Conservation (phyloP, 345 rosid species). For the Stellera chamaejasme region DNA sequence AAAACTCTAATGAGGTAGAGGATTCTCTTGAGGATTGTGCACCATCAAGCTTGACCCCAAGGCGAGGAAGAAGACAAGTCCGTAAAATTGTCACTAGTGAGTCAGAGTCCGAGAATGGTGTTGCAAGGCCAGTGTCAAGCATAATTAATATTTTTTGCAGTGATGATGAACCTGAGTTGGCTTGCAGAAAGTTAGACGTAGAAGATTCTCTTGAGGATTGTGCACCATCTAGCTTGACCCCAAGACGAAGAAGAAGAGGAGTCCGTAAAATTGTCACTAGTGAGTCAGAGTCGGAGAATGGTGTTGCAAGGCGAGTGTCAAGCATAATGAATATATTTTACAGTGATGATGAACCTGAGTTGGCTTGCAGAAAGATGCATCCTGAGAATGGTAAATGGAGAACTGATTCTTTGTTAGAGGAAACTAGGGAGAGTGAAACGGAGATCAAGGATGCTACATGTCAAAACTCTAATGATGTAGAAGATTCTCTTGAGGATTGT, state of each 20-base stretch:
- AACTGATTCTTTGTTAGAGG: slow-evolving; percentile 7
- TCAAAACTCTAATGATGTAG: slow-evolving; percentile 24
- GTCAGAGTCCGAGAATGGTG: slow-evolving; percentile 47
- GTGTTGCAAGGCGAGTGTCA: slow-evolving; percentile 10
- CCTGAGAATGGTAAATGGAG: slow-evolving; percentile 5
- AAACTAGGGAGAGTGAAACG: slow-evolving; percentile 13
- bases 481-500: slow-evolving; percentile 20
- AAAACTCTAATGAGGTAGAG: slow-evolving; percentile 25
- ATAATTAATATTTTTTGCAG: slow-evolving; percentile 40
- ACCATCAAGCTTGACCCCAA: slow-evolving; percentile 18
- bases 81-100: slow-evolving; percentile 45
- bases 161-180: slow-evolving; percentile 33
- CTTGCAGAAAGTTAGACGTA: slow-evolving; percentile 19
- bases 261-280: slow-evolving; percentile 30
- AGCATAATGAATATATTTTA: slow-evolving; percentile 38
- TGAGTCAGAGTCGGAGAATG: slow-evolving; percentile 44
- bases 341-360: slow-evolving; percentile 36
- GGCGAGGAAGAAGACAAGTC: slow-evolving; percentile 52
- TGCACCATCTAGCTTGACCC: slow-evolving; percentile 14
- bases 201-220: slow-evolving; percentile 19
- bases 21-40: slow-evolving; percentile 18
- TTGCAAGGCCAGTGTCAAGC: slow-evolving; percentile 17
- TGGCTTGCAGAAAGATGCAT: not conserved
- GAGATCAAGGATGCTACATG: slow-evolving; percentile 11
- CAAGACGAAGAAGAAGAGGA: slow-evolving; percentile 28